Evolutionary conservation across 2,329 filamentous ascomycete species (phyloP), one percentile per base, ranked within the genome.

Genomic region (Microcyclospora pomicola): DNA sequence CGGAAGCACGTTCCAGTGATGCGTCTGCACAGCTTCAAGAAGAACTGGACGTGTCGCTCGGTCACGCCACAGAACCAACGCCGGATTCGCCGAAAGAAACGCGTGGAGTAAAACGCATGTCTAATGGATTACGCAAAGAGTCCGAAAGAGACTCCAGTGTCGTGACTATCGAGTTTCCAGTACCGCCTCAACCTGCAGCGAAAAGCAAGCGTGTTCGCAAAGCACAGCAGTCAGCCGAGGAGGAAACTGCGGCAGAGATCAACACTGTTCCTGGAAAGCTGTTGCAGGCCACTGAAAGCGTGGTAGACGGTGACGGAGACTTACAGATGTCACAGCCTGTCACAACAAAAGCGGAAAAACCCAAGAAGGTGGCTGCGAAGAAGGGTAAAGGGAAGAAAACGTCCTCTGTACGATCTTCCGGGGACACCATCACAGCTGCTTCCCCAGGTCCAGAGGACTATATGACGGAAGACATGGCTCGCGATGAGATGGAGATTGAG

Each of bases 61-160:
- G 43, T 33, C 35, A 48, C 27, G 44, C 47, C 7, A 24, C 19
- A n/a, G 44, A 12, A 36, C 32, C 33, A 27, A 33, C 34, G 9
- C 30, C 39, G 15, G 46, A 48, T 15, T 16, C 42, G 11, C 12
- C 36, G 11, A 48, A 48, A 39, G 32, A 48, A 2, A 55, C 52
- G 38, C 49, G 55, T 9, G 57, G 58, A 9, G 42, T 47, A 11
- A 65, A 64, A 46, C 51, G 62, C 10, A 58, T 50, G 3, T 63
- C 60, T 34, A 57, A 63, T 35, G 60, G 60, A 4, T 32, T 48
- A 27, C 36, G 42, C 9, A 60, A 61, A 41, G 40, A 53, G 39
- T 37, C 39, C 19, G 44, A 44, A 30, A 43, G 16, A 15, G 34
- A 16, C 36, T 42, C 36, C 13, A 52, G 44, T 35, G 32, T 52